phyloP scores from a whole-genome alignment of 768 basidiomycete genomes.

The Rhodotorula kratochvilovae region DNA sequence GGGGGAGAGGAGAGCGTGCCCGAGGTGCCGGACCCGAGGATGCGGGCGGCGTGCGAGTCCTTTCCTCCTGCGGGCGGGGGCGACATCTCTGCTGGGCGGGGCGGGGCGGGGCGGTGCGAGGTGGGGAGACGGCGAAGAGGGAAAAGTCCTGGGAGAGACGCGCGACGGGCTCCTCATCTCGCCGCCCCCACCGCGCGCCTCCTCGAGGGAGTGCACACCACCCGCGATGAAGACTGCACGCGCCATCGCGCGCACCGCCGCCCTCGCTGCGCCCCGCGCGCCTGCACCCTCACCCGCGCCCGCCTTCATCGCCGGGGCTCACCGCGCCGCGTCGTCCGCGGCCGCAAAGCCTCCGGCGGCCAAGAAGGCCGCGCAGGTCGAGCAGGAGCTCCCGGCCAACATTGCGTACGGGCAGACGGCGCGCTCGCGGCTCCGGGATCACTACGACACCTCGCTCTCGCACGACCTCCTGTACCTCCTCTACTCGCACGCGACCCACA shows the following conservation, averaged over 20 bases:
- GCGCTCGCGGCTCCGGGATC: conserved; percentile 51
- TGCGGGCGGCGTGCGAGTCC: conserved; percentile 83
- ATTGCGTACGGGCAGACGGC: conserved; percentile 22
- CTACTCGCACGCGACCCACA: conserved; percentile 64
- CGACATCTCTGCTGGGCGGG: conserved; percentile 49
- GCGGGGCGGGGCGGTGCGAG: neutral
- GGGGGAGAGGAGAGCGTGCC: conserved; percentile 54
- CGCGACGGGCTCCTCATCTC: neutral
- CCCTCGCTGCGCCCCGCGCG: neutral
- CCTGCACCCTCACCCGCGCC: neutral
- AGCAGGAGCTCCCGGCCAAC: neutral
- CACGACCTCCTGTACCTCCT: conserved; percentile 93
- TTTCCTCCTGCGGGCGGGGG: conserved; percentile 56
- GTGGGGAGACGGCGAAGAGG: too few species aligned
- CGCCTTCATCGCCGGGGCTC: neutral
- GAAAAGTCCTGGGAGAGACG: neutral
- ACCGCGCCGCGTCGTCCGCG: neutral
- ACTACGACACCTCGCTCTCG: conserved; percentile 75
- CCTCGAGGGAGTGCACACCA: neutral
- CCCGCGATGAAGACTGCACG: conserved; percentile 18
- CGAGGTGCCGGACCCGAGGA: conserved; percentile 86
- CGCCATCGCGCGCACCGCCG: conserved; percentile 1
- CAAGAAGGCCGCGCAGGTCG: neutral
- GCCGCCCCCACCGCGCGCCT: neutral
- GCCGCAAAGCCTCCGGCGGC: neutral